phyloP scores from a whole-genome alignment of 176 grass and related monocot species.

The Rhynchospora pubera region DNA sequence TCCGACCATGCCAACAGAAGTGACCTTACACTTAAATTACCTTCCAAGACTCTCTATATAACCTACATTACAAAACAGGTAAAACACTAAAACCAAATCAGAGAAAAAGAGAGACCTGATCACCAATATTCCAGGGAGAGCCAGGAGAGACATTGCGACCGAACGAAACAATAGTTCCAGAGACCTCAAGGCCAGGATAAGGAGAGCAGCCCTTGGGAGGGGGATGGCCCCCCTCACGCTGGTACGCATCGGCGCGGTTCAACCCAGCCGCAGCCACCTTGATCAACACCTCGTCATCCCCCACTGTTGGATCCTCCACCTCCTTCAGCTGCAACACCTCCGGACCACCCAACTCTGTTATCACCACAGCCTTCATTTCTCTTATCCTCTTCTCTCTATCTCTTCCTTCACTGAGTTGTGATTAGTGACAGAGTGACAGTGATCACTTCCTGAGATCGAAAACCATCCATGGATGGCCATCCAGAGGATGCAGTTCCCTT shows the following conservation, averaged over 20 bases:
- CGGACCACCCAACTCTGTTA: conserved; percentile 48
- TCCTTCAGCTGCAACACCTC: conserved; percentile 57
- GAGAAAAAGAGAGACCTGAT: conserved; percentile 31
- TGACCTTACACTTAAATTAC: no score
- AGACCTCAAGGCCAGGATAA: conserved; percentile 79
- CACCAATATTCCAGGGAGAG: conserved; percentile 44
- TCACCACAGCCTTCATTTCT: conserved; percentile 70
- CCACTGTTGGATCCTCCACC: conserved; percentile 36
- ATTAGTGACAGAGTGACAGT: no score
- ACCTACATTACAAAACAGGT: no score
- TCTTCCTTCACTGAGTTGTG: no score
- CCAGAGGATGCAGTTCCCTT: no score
- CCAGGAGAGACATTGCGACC: conserved; percentile 17
- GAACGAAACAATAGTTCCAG: conserved; percentile 53
- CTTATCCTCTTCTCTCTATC: neutral
- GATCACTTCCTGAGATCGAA: no score
- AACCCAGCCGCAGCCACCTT: conserved; percentile 53
- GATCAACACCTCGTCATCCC: conserved; percentile 59
- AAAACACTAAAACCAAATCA: no score
- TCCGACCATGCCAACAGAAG: no score
- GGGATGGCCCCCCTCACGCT: conserved; percentile 53
- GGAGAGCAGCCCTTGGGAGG: conserved; percentile 47
- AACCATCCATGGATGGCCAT: no score
- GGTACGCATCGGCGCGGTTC: conserved; percentile 66
- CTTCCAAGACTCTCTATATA: no score